These are phyloP conservation scores for Cyclanthera cordifolia DNA, from an alignment of 306 rosid genomes.

Conservation along the genomic window DNA sequence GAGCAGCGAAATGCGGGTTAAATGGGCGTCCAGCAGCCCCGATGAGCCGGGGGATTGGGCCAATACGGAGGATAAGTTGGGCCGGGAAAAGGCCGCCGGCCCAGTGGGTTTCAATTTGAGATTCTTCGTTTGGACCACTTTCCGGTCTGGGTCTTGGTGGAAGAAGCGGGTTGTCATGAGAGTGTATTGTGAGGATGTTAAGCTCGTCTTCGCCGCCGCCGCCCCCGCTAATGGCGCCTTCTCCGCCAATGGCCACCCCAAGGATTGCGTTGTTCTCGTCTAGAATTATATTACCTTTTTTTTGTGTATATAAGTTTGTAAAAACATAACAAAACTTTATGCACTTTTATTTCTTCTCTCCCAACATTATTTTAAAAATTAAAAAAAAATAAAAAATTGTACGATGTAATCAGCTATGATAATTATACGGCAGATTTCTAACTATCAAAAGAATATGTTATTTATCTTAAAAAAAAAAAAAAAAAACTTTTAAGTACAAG, in stretches of 20 bases:
- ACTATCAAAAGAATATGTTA: too few relatives aligned
- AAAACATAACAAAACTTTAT: too few relatives aligned
- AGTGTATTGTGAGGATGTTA: slow-evolving; percentile 30
- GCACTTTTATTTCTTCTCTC: too few relatives aligned
- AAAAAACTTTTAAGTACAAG: too few relatives aligned
- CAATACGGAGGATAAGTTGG: slow-evolving; percentile 12
- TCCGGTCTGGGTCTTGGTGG: slow-evolving; percentile 13
- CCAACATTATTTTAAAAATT: too few relatives aligned
- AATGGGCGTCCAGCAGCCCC: slow-evolving; percentile 5
- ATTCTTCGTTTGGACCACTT: slow-evolving; percentile 9
- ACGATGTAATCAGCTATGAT: too few relatives aligned
- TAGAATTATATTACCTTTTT: not conserved
- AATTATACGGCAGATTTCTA: too few relatives aligned
- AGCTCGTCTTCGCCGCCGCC: slow-evolving; percentile 23
- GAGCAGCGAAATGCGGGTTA: not conserved
- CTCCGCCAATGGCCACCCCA: not conserved
- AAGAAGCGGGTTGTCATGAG: not conserved
- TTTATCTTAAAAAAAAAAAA: too few relatives aligned
- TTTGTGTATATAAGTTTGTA: too few relatives aligned
- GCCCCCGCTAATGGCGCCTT: not conserved
- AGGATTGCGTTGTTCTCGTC: slow-evolving; percentile 7
- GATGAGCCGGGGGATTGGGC: not conserved
- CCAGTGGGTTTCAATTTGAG: slow-evolving; percentile 16
- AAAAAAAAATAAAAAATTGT: too few relatives aligned
- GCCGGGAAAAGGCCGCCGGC: slow-evolving; percentile 15